These are phyloP conservation scores for Neurospora cerealis DNA, from an alignment of 495 filamentous ascomycete genomes.

Conservation along the genomic window DNA sequence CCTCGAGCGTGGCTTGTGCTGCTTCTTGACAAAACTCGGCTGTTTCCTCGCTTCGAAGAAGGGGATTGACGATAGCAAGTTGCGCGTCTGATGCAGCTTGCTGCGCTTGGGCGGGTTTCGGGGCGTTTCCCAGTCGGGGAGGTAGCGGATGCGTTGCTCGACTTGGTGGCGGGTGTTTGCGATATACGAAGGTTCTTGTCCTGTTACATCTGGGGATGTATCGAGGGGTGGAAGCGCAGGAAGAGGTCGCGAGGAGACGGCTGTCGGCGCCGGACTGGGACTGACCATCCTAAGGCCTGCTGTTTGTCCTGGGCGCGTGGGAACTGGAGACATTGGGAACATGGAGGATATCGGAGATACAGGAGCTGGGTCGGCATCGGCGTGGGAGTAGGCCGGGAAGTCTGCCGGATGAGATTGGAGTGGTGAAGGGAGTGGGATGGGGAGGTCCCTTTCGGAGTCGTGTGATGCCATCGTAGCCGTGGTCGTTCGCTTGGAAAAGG, in stretches of 20 bases:
- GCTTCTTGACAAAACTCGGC: not conserved
- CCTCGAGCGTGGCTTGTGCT: not conserved
- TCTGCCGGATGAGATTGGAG: not conserved
- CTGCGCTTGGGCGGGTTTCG: constrained; percentile 24
- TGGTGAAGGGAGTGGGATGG: not conserved
- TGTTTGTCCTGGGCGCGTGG: not conserved
- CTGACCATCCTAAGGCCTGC: not conserved
- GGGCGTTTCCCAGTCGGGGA: constrained; percentile 31
- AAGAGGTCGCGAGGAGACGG: not conserved
- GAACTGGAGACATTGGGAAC: not conserved
- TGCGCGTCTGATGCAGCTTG: not conserved
- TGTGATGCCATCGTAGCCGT: not conserved
- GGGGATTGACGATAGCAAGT: not conserved
- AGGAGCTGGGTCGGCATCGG: not conserved
- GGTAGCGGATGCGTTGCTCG: constrained; percentile 11
- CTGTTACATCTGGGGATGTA: not conserved
- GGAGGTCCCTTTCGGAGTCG: not conserved
- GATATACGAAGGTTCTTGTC: not conserved
- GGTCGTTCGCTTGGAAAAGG: not conserved
- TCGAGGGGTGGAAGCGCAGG: not conserved
- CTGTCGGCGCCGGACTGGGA: not conserved
- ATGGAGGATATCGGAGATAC: not conserved
- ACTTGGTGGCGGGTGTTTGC: not conserved
- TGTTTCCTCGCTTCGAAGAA: constrained; percentile 1
- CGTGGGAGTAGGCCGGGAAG: not conserved